Conservation (phyloP, 345 rosid genomes). For the Brassica juncea region DNA sequence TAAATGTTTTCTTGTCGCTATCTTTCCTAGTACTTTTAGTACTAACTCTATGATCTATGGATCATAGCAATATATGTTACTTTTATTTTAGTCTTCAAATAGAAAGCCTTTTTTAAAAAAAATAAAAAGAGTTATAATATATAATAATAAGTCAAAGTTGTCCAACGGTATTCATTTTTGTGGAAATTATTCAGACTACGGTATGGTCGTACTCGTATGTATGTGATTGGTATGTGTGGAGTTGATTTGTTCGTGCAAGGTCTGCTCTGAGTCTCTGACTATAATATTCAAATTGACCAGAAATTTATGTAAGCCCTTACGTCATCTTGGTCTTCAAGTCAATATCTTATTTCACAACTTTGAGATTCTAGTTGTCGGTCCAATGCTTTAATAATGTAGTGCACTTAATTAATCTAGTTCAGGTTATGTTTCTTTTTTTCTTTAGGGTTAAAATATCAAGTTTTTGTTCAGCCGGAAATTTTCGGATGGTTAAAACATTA, state of each 20-base stretch:
- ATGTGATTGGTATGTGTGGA: constrained; percentile 13
- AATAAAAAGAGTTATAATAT: no score
- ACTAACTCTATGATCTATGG: no score
- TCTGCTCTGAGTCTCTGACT: constrained; percentile 33
- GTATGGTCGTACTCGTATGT: no score
- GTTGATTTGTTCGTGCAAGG: constrained; percentile 36
- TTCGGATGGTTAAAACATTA: constrained; percentile 2
- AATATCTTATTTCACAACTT: constrained; percentile 16
- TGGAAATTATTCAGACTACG: no score
- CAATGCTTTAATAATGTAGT: constrained; percentile 5
- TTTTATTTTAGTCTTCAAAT: no score
- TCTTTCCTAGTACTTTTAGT: no score
- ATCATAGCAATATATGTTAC: no score
- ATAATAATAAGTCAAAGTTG: no score
- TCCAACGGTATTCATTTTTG: no score
- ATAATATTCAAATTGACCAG: constrained; percentile 34
- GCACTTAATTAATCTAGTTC: neutral
- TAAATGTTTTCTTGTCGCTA: no score
- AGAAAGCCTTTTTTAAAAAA: no score
- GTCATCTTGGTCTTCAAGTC: constrained; percentile 30
- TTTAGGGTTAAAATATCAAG: neutral
- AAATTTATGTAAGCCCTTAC: constrained; percentile 37
- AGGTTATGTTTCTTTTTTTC: constrained; percentile 21
- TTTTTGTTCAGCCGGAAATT: constrained; percentile 9
- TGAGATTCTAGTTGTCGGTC: constrained; percentile 19